Conservation (phyloP, 805 yeast species). For the Suhomyces kilbournensis region DNA sequence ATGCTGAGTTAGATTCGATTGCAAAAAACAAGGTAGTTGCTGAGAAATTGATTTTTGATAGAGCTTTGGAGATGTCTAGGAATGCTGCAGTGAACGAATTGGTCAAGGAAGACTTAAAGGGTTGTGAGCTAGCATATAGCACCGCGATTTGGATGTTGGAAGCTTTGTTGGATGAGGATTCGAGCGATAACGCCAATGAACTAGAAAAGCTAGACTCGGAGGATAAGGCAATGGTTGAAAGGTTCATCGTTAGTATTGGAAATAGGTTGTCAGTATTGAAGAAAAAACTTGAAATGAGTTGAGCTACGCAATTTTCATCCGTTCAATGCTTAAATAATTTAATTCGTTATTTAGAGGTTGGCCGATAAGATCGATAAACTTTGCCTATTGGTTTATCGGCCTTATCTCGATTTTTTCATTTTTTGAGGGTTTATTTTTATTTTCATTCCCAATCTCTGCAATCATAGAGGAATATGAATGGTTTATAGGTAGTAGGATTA, state of each 20-base stretch:
- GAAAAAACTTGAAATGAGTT: conserved; percentile 43
- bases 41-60: conserved; percentile 83
- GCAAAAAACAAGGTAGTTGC: conserved; percentile 46
- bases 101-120: conserved; percentile 64
- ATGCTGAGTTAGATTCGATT: background rate
- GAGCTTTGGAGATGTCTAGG: conserved; percentile 91
- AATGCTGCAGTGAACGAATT: conserved; percentile 88
- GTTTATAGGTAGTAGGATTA: background rate
- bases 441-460: background rate
- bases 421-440: background rate
- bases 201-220: conserved; percentile 58
- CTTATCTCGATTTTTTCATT: background rate
- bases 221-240: conserved; percentile 73
- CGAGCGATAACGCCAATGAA: conserved; percentile 9
- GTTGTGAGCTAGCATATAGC: conserved; percentile 85
- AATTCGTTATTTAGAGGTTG: background rate
- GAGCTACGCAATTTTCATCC: background rate
- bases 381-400: background rate
- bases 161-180: conserved; percentile 62
- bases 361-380: background rate
- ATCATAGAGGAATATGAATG: background rate
- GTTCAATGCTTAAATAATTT: background rate
- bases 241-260: conserved; percentile 79
- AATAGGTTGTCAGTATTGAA: conserved; percentile 71
- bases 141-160: conserved; percentile 96